Conservation (phyloP, 2,329 filamentous ascomycete genomes). For the Mycocentrospora acerina region DNA sequence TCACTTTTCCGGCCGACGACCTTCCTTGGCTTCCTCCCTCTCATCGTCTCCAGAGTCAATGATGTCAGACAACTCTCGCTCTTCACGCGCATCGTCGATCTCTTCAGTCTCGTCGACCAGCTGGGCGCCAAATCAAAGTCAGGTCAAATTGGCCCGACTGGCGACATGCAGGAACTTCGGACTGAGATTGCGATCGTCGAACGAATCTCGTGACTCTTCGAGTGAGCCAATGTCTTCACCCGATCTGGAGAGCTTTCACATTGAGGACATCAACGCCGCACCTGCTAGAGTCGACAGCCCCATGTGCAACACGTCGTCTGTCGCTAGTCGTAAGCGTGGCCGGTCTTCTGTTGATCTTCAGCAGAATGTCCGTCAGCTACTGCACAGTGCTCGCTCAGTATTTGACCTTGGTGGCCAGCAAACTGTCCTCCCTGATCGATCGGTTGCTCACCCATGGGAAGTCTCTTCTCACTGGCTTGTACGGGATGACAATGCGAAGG, state of each 20-base stretch:
- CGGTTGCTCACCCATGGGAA: slow-evolving; percentile 29
- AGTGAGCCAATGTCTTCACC: slow-evolving; percentile 43
- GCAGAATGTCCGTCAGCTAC: slow-evolving; percentile 66
- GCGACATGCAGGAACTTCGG: slow-evolving; percentile 51
- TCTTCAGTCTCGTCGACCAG: slow-evolving; percentile 53
- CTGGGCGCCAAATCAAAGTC: slow-evolving; percentile 55
- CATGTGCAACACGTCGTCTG: slow-evolving; percentile 14
- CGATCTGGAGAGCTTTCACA: slow-evolving; percentile 54
- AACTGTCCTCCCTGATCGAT: slow-evolving; percentile 40
- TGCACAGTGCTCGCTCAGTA: slow-evolving; percentile 46
- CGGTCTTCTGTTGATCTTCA: slow-evolving; percentile 64
- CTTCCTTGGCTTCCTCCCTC: slow-evolving; percentile 52
- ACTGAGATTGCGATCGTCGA: no score
- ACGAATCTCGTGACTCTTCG: slow-evolving; percentile 13
- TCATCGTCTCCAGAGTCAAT: slow-evolving; percentile 64
- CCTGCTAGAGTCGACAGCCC: slow-evolving; percentile 32
- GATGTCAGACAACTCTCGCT: slow-evolving; percentile 61
- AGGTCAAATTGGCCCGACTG: slow-evolving; percentile 52
- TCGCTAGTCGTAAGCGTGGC: slow-evolving; percentile 57
- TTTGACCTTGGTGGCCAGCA: slow-evolving; percentile 39
- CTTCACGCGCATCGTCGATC: slow-evolving; percentile 57
- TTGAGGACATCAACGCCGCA: slow-evolving; percentile 42
- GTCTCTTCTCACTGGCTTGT: slow-evolving; percentile 24
- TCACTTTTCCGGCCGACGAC: slow-evolving; percentile 47
- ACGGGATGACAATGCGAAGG: slow-evolving; percentile 33